Conservation (phyloP, 495 filamentous ascomycete species). For the Neohortaea acidophila region DNA sequence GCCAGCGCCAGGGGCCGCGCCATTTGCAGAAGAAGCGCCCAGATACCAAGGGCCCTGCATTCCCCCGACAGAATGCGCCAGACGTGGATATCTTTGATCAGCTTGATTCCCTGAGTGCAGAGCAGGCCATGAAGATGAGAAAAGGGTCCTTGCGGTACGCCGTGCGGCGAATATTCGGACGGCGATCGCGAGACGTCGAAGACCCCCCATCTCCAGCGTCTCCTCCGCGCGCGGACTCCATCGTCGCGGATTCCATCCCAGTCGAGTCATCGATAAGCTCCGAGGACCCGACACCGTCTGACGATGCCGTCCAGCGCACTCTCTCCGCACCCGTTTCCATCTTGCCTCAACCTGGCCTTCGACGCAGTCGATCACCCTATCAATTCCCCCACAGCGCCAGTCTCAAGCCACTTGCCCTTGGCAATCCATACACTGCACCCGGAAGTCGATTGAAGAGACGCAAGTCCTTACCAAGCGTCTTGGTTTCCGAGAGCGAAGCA, state of each 20-base stretch:
- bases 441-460: slow-evolving; percentile 12
- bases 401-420: slow-evolving; percentile 17
- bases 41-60: background rate
- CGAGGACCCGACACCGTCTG: background rate
- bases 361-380: slow-evolving; percentile 15
- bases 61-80: slow-evolving; percentile 4
- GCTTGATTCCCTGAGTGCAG: background rate
- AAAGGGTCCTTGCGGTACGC: slow-evolving; percentile 18
- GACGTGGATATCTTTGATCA: background rate
- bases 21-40: slow-evolving; percentile 13
- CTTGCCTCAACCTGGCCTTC: slow-evolving; percentile 5
- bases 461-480: slow-evolving; percentile 12
- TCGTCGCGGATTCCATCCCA: background rate
- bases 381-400: slow-evolving; percentile 17
- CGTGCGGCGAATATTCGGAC: slow-evolving; percentile 18
- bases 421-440: slow-evolving; percentile 14
- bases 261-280: no score
- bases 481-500: background rate
- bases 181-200: slow-evolving; percentile 9
- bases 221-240: slow-evolving; percentile 2
- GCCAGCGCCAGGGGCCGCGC: background rate
- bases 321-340: slow-evolving; percentile 13
- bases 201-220: background rate
- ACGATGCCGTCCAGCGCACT: slow-evolving; percentile 7
- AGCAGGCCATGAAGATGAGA: slow-evolving; percentile 4